Conservation (phyloP, 2,329 filamentous ascomycete genomes). For the Corniculantispora saksenae region DNA sequence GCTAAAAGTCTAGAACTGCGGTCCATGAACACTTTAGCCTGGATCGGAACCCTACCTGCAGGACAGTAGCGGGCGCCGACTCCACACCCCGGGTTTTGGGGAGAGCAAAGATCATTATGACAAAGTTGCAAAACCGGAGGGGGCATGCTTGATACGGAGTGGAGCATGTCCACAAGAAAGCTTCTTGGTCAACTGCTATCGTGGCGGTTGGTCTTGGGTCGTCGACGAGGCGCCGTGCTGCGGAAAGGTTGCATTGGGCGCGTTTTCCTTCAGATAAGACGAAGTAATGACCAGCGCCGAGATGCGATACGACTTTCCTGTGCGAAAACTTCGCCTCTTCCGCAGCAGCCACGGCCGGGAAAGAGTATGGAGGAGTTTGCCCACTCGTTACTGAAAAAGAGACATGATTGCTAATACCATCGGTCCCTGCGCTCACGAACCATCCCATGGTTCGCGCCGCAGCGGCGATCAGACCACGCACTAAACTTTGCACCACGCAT, state of each 20-base stretch:
- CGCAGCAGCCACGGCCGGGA: neutral
- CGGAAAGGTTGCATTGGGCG: neutral
- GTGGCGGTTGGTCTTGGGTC: neutral
- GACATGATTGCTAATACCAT: neutral
- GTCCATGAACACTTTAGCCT: constrained; percentile 17
- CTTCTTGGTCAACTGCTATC: neutral
- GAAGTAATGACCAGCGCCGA: neutral
- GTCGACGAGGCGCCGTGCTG: neutral
- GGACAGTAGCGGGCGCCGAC: neutral
- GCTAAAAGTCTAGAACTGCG: constrained; percentile 20
- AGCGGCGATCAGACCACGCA: neutral
- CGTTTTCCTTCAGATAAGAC: neutral
- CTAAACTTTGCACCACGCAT: neutral
- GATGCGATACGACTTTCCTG: neutral
- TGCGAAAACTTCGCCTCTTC: neutral
- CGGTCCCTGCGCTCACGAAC: neutral
- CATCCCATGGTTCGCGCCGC: neutral
- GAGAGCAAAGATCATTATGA: neutral
- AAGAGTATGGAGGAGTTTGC: neutral
- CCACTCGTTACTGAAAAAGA: neutral
- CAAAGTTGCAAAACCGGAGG: neutral
- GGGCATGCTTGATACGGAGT: neutral
- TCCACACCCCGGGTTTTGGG: constrained; percentile 19
- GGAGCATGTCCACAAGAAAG: neutral
- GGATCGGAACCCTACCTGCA: constrained; percentile 14